These are phyloP conservation scores for Wickerhamomyces sp. DNA, from an alignment of 1,139 yeast genomes.

Conservation along the genomic window DNA sequence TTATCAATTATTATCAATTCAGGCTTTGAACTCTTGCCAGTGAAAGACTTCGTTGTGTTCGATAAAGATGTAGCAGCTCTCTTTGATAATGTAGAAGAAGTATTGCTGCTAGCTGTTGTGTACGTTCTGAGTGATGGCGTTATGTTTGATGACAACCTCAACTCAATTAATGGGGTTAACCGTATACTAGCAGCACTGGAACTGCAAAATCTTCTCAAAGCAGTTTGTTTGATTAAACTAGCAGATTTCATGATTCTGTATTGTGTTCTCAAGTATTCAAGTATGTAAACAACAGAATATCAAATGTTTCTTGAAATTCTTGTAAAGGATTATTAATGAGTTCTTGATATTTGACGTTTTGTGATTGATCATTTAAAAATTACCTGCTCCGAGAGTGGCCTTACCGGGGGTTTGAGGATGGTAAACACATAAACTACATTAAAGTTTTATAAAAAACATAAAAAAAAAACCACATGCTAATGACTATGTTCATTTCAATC, in stretches of 20 bases:
- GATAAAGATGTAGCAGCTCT: conserved; percentile 7
- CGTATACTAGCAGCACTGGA: neutral
- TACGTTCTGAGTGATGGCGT: neutral
- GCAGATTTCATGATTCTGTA: no score
- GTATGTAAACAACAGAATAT: no score
- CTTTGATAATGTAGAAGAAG: neutral
- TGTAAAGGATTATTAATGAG: no score
- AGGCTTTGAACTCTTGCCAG: conserved; percentile 3
- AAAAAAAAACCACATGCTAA: no score
- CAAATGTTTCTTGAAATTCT: no score
- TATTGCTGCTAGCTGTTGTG: neutral
- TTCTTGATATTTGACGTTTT: no score
- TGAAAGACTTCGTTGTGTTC: conserved; percentile 9
- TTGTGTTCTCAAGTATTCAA: neutral
- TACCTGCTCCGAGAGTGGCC: no score
- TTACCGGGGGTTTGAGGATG: no score
- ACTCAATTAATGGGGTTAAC: neutral
- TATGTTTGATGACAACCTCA: neutral
- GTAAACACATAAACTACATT: neutral
- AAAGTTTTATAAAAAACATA: no score
- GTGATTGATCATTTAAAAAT: no score
- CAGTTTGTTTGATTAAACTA: no score
- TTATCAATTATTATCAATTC: conserved; percentile 17
- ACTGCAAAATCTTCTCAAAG: neutral
- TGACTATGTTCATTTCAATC: neutral